These are phyloP conservation scores for Neurospora intermedia DNA, from an alignment of 495 filamentous ascomycete species.

Conservation along the genomic window DNA sequence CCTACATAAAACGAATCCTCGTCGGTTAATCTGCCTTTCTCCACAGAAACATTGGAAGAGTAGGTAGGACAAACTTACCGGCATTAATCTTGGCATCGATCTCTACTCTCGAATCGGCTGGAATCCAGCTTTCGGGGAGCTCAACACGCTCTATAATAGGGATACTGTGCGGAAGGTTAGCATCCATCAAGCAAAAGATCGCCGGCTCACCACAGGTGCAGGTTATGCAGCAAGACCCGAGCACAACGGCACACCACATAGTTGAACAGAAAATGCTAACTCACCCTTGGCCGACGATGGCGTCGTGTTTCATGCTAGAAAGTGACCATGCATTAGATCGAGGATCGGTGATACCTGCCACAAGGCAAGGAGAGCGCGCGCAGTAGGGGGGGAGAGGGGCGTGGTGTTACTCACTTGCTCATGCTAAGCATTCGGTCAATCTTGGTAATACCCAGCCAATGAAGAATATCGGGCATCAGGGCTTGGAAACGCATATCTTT, in stretches of 20 bases:
- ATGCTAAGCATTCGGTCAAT: conserved; percentile 98
- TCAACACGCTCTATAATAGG: conserved; percentile 88
- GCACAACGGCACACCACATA: not conserved
- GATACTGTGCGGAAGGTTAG: conserved; percentile 43
- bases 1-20: conserved; percentile 26
- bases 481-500: conserved; percentile 99
- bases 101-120: conserved; percentile 88
- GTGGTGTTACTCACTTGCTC: conserved; percentile 61
- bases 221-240: conserved; percentile 4
- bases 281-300: conserved; percentile 86
- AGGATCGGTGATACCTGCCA: not conserved
- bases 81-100: conserved; percentile 98
- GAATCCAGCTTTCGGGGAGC: conserved; percentile 89
- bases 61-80: conserved; percentile 48
- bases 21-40: conserved; percentile 2
- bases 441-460: conserved; percentile 98
- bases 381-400: no score
- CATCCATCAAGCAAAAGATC: not conserved
- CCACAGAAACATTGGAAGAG: not conserved
- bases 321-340: conserved; percentile 8
- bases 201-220: conserved; percentile 1
- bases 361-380: not conserved
- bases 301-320: conserved; percentile 91
- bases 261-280: conserved; percentile 11
- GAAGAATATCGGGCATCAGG: conserved; percentile 96